Evolutionary conservation across 1,284 basidiomycete genomes (phyloP), one percentile per base, ranked within the genome.

Genomic region (Sporisorium scitamineum): DNA sequence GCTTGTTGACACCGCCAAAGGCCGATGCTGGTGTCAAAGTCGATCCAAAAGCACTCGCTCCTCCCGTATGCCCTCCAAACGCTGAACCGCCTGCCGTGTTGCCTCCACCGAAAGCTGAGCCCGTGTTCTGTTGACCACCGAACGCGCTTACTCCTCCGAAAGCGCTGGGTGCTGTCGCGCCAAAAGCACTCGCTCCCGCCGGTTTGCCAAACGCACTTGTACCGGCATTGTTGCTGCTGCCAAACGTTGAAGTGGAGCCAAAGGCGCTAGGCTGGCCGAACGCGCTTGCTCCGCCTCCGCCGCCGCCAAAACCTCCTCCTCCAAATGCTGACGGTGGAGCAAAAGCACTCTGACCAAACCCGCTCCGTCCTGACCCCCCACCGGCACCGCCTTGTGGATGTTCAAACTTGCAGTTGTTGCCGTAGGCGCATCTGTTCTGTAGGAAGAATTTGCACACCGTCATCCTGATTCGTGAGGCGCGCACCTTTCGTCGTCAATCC

Each of bases 401-500:
- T 41, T 77, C 75, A 34, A 77, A 77, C 55, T 77, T 77, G 70
- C 75, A 77, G 39, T 77, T 77, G 70, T 77, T 70, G 42, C 75
- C 75, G 61, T 73, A 77, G 2, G 75, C 75, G 56, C 75, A 77
- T 48, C 75, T 18, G 54, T 70, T 66, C 55, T 77, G 75, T 4
- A 70, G 63, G 58, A 77, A 77, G 67, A 73, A 77, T 58, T 68
- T 77, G 70, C 75, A 77, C n/a, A 77, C 70, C 16, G 70, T 68
- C 75, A 77, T 77, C 24, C 16, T 63, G 32, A n/a, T 24, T 24
- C 22, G 26, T 5, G 8, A 39, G 37, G 16, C 37, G n/a, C n/a
- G 3, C 8, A 18, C 18, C 37, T 2, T 39, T 14, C 5, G 32
- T 34, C 32, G 32, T n/a, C 4, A 18, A 39, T 18, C 16, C 37